phyloP scores from a whole-genome alignment of 1,139 yeast species.

The Zygosaccharomyces pseudobailii region DNA sequence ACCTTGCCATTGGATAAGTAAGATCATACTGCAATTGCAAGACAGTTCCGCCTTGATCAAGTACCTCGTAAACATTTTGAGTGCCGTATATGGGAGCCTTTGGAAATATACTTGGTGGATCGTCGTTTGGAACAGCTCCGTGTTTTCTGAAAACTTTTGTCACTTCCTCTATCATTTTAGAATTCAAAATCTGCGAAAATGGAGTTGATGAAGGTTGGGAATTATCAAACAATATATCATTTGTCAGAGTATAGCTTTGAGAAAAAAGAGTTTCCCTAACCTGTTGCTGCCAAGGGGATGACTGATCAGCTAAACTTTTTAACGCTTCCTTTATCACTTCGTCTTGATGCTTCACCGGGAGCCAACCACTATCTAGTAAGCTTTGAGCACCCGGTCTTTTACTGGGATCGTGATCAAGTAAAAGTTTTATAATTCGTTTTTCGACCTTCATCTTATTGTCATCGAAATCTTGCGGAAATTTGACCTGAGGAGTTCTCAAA shows the following conservation, averaged over 20 bases:
- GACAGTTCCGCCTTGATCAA: conserved; percentile 83
- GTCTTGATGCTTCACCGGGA: conserved; percentile 88
- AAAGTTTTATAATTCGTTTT: conserved; percentile 54
- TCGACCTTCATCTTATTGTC: conserved; percentile 50
- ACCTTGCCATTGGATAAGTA: conserved; percentile 83
- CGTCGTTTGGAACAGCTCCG: conserved; percentile 78
- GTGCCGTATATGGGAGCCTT: conserved; percentile 67
- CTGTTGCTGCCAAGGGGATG: conserved; percentile 92
- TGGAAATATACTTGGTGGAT: conserved; percentile 66
- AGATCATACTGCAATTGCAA: conserved; percentile 84
- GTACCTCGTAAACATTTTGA: conserved; percentile 64
- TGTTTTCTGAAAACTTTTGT: conserved; percentile 63
- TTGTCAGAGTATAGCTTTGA: conserved; percentile 77
- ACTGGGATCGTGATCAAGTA: conserved; percentile 74
- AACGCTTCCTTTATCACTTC: conserved; percentile 84
- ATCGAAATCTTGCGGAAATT: conserved; percentile 64
- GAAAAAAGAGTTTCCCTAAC: conserved; percentile 80
- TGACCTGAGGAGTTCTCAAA: conserved; percentile 53
- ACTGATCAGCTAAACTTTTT: conserved; percentile 77
- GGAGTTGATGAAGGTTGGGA: conserved; percentile 30
- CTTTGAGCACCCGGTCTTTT: conserved; percentile 75
- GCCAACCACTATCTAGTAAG: conserved; percentile 69
- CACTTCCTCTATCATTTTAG: conserved; percentile 52
- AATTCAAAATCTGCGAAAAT: conserved; percentile 35
- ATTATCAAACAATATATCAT: conserved; percentile 74